Evolutionary conservation across 208 protist species (phyloP), one percentile per base, ranked within the genome.

Genomic region (Leishmania aethiopica): DNA sequence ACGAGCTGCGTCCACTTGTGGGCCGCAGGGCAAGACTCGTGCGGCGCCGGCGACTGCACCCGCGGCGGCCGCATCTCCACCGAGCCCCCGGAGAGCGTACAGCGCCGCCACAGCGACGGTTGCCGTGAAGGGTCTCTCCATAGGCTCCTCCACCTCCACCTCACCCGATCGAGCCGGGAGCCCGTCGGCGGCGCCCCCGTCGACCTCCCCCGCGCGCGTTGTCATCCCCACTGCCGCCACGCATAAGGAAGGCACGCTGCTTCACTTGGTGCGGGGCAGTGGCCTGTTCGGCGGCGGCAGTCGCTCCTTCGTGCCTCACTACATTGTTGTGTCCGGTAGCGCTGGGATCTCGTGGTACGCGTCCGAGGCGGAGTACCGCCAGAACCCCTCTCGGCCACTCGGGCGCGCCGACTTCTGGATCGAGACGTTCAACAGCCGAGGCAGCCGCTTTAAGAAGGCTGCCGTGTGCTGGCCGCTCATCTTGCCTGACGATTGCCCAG

Each of bases 391-490:
- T 19, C 66, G 71, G 2, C 90, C 90, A 6, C 75, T 92, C 1
- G 84, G 85, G 2, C 78, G 72, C 42, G 84, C 92, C 19, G 77
- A 84, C 7, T 95, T 93, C 73, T 96, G 76, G 75, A 57, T 81
- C 10, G 89, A 88, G 71, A 92, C 90, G 37, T 67, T 59, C 59
- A 95, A 95, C 81, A 94, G 89, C 51, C 88, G 91, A 42, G 91
- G 91, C 32, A 96, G 91, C 76, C 86, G 88, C 59, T 94, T 96
- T 77, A 90, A 91, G 64, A 88, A 84, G 66, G 91, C 91, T 15
- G 88, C 89, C 32, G 90, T 92, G 60, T 95, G 91, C 86, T 94
- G 91, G 89, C 91, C 91, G 0, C 87, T 91, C 3, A 84, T 96
- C 11, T 78, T 94, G 35, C 82, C 87, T 25, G 88, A 91, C 47